A percentile compares a stretch with the other conserved stretches of the same genome.
These are phyloP conservation scores for Cutaneotrichosporon sp. DNA, from an alignment of 1,284 basidiomycete species.

Conservation along the genomic window DNA sequence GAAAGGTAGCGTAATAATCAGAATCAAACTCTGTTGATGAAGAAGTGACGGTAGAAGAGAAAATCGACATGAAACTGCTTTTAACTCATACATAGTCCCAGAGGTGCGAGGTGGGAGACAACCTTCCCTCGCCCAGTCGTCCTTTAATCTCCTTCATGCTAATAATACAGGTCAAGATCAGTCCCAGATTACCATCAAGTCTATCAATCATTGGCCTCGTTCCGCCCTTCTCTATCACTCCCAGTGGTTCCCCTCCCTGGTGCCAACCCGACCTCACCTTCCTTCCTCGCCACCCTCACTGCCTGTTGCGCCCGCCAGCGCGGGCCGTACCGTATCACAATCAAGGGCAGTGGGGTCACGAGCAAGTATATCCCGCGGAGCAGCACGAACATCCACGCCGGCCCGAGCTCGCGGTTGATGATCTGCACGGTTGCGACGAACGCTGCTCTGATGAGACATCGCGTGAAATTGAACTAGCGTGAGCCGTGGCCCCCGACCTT, in stretches of 20 bases:
- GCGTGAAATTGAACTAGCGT: constrained; percentile 40
- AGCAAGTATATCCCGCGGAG: constrained; percentile 40
- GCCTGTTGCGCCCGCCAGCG: constrained; percentile 36
- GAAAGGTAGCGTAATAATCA: not conserved
- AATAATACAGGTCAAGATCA: not conserved
- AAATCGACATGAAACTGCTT: not conserved
- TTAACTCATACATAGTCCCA: not conserved
- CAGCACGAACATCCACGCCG: constrained; percentile 51
- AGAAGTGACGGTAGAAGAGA: not conserved
- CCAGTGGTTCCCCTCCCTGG: too few relatives aligned
- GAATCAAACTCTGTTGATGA: not conserved
- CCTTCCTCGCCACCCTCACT: constrained; percentile 5
- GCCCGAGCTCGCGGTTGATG: constrained; percentile 37
- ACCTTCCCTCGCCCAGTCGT: not conserved
- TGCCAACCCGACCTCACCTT: constrained; percentile 21
- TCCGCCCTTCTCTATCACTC: not conserved
- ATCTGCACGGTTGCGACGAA: constrained; percentile 33
- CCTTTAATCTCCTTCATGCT: not conserved
- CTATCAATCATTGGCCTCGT: not conserved
- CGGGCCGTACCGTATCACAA: constrained; percentile 34
- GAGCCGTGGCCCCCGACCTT: not conserved
- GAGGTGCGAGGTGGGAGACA: not conserved
- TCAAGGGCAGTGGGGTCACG: constrained; percentile 36
- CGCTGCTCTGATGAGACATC: constrained; percentile 44
- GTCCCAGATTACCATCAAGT: not conserved